Evolutionary conservation across 2,329 filamentous ascomycete genomes (phyloP), one percentile per base, ranked within the genome.

Genomic region (Alternaria triticimaculans): DNA sequence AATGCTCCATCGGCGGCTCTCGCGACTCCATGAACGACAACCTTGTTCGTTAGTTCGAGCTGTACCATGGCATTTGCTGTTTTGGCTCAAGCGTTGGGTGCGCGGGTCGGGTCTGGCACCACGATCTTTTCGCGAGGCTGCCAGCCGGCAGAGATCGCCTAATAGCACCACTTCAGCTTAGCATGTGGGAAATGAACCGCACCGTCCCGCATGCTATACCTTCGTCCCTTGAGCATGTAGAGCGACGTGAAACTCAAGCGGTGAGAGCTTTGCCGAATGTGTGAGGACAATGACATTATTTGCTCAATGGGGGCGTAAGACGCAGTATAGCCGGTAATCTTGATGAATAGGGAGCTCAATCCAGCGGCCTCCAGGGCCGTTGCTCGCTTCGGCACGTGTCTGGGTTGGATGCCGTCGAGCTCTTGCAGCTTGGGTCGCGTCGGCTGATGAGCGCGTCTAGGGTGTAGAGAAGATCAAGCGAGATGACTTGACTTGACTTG

Each of bases 191-290:
- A 28, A 23, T 46, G 45, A 51, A 62, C 33, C 54, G 41, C 51
- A 56, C 45, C 45, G 43, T 46, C 46, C 51, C 45, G 58, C 58
- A 51, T 45, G 46, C 21, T 43, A 51, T 30, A 30, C 26, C n/a
- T 45, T 23, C 26, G 20, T 44, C 23, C 33, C 28, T 30, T 10
- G 55, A 41, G 55, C 45, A 18, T 23, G 48, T 45, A 54, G 12
- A 62, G 41, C 48, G 59, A 64, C 46, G 60, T 55, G 67, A 68
- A 63, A 66, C 67, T 67, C 65, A 67, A 63, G 60, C 55, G 50
- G 72, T 72, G 63, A 72, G 69, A 74, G 69, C 63, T 58, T 67
- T 70, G 69, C 71, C 64, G 63, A 68, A 54, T 51, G 58, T 49
- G 54, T 61, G 15, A 64, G 65, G 64, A 49, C 46, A 46, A 15